phyloP scores from a whole-genome alignment of 371 early-diverging fungal genomes.

The Mucor velutinosus region DNA sequence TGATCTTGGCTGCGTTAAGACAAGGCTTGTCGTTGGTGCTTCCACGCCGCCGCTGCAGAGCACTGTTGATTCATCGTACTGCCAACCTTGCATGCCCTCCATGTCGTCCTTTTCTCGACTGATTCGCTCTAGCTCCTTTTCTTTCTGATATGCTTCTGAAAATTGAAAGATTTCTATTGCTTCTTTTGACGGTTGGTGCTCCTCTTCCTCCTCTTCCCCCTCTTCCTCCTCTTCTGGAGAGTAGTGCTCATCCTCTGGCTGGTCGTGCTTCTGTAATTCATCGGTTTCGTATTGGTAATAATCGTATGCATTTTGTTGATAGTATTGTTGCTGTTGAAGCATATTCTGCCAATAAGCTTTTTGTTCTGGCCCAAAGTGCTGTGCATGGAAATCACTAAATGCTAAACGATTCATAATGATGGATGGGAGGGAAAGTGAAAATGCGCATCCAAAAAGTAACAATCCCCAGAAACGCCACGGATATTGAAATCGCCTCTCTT shows the following conservation, averaged over 20 bases:
- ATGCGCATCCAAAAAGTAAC: too few species aligned
- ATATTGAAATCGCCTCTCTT: neutral
- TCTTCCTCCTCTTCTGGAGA: constrained; percentile 6
- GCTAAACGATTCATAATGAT: constrained; percentile 23
- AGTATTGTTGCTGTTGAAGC: neutral
- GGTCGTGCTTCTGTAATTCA: neutral
- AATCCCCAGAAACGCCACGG: neutral
- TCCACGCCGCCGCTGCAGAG: constrained; percentile 26
- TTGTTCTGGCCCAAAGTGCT: constrained; percentile 31
- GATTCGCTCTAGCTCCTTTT: constrained; percentile 22
- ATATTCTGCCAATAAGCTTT: constrained; percentile 17
- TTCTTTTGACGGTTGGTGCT: constrained; percentile 27
- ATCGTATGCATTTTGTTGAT: neutral
- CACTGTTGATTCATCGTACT: constrained; percentile 30
- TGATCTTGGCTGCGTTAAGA: constrained; percentile 15
- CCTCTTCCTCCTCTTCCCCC: neutral
- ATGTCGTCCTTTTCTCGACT: constrained; percentile 16
- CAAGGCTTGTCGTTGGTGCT: constrained; percentile 31
- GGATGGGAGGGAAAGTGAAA: neutral
- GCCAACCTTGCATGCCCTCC: constrained; percentile 26
- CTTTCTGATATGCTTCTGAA: constrained; percentile 40
- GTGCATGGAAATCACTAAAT: constrained; percentile 26
- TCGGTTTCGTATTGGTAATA: constrained; percentile 1
- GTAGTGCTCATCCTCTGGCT: neutral
- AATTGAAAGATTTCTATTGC: constrained; percentile 44